Conservation (phyloP, 495 filamentous ascomycete species). For the Penicillium manginii region DNA sequence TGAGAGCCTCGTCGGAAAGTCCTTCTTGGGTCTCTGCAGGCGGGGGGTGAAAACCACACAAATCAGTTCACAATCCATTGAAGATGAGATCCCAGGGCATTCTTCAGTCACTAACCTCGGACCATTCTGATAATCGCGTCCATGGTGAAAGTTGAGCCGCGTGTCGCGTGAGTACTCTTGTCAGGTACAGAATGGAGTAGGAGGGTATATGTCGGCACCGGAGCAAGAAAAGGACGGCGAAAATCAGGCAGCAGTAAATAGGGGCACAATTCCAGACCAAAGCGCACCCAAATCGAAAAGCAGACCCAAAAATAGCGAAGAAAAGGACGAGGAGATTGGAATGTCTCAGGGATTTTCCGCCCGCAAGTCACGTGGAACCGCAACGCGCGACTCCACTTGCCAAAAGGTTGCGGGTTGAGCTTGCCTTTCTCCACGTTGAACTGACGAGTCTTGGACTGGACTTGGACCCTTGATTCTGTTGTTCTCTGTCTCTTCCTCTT, state of each 20-base stretch:
- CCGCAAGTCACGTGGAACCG: constrained; percentile 26
- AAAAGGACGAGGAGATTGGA: constrained; percentile 16
- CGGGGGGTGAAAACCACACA: constrained; percentile 4
- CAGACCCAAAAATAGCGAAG: constrained; percentile 15
- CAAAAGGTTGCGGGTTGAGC: background rate
- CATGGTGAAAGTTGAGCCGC: constrained; percentile 34
- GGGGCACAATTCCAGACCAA: constrained; percentile 2
- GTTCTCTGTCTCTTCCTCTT: background rate
- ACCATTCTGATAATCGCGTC: constrained; percentile 43
- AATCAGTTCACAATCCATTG: constrained; percentile 21
- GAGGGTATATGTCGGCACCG: constrained; percentile 6
- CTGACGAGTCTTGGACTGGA: no score
- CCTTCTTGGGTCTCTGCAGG: constrained; percentile 57
- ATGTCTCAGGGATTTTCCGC: constrained; percentile 26
- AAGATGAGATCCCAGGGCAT: background rate
- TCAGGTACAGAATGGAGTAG: constrained; percentile 1
- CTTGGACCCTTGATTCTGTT: no score
- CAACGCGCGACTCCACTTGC: constrained; percentile 25
- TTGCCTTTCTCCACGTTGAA: no score
- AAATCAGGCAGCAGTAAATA: background rate
- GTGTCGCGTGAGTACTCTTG: constrained; percentile 21
- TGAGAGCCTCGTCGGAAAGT: constrained; percentile 69
- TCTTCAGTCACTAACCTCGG: constrained; percentile 40
- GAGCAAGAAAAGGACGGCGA: background rate
- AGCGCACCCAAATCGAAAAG: constrained; percentile 11